Percentiles rank a stretch among this genome's conserved stretches.
Conservation (phyloP, 768 basidiomycete species). For the Tulasnella sp. region DNA sequence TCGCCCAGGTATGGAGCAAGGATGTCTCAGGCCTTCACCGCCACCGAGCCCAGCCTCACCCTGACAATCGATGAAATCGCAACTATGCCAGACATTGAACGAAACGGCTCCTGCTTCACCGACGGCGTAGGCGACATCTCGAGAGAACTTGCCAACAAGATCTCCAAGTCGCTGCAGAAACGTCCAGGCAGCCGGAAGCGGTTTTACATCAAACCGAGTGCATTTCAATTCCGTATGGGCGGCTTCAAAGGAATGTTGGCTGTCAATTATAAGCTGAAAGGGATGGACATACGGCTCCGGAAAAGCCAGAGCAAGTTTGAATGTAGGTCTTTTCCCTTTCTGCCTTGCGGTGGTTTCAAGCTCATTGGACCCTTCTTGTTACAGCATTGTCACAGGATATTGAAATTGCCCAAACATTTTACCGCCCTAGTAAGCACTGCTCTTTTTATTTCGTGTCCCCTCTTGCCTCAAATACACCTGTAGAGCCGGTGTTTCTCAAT, state of each 20-base stretch:
- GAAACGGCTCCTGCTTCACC: constrained; percentile 41
- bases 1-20: constrained; percentile 55
- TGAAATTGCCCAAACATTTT: constrained; percentile 55
- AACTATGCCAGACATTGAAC: constrained; percentile 36
- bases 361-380: constrained; percentile 20
- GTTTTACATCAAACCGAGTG: constrained; percentile 33
- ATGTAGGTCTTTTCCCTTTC: neutral
- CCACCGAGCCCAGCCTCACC: constrained; percentile 49
- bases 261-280: constrained; percentile 42
- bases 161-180: constrained; percentile 30
- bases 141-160: constrained; percentile 38
- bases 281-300: constrained; percentile 39
- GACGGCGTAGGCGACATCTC: constrained; percentile 63
- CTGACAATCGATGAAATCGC: constrained; percentile 31
- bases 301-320: constrained; percentile 61
- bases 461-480: neutral
- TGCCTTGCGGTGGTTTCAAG: neutral
- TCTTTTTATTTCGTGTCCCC: neutral
- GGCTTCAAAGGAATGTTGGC: constrained; percentile 37
- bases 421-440: constrained; percentile 39
- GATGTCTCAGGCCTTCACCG: constrained; percentile 61
- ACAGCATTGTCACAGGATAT: constrained; percentile 35
- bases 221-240: constrained; percentile 29
- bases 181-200: constrained; percentile 24
- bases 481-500: constrained; percentile 20